Base-by-base conservation (phyloP, 2,329 filamentous ascomycete genomes). In the Sarocladium oryzae region DNA sequence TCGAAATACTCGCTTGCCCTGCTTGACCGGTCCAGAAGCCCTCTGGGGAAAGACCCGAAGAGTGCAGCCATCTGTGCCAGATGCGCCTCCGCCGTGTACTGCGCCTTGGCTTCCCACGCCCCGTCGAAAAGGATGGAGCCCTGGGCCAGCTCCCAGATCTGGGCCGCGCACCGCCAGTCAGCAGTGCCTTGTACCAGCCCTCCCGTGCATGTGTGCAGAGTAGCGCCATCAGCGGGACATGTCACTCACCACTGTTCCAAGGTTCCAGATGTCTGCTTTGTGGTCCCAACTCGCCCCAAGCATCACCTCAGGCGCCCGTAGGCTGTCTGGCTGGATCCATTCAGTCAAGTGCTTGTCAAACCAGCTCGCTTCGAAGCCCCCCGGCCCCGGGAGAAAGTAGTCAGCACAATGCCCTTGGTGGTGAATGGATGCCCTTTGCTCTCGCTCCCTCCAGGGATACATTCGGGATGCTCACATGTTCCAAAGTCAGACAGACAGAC, bases 251-350 rank as follows among this genome's bases (percentile, higher is more conserved):
- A 59, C 50, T 20, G 52, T 8, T 8, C 56, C 56, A 7, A 63
- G 23, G 30, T 61, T 61, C 60, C 58, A 62, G 2, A 60, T 57
- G 37, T 61, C 59, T 2, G 57, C 57, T 15, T 57, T 59, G 16
- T 52, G 15, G 38, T 63, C 56, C 61, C 61, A 62, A 2, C 52
- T 38, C 4, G 56, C 57, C n/a, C 55, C 58, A 10, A 63, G 56
- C 15, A 60, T 58, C 6, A 62, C 61, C 51, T 62, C 56, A 2
- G 61, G 60, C 1, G 60, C 57, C 11, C 60, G 56, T 1, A 63
- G 52, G 52, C 49, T 58, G 24, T 58, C 37, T 0, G 61, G 60
- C 38, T 63, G 58, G 46, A 61, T 62, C 57, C 56, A 59, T 26
- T 61, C 58, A 3, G 57, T 59, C 6, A 62, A 51, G 37, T 62